Conservation (phyloP, 768 basidiomycete species). For the Kwoniella dejecticola region DNA sequence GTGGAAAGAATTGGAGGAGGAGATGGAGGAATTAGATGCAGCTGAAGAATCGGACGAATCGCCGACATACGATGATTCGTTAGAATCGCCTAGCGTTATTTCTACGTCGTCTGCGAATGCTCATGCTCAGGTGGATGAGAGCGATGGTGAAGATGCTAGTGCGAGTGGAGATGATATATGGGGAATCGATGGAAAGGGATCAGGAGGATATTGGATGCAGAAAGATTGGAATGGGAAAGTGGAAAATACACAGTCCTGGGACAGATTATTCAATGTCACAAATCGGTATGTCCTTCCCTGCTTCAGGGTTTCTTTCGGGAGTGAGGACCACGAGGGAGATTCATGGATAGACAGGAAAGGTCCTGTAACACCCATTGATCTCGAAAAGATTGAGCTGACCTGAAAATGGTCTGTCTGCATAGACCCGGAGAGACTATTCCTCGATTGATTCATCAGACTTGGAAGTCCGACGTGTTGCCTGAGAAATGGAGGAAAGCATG, state of each 20-base stretch:
- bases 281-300: slow-evolving; percentile 51
- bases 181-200: slow-evolving; percentile 46
- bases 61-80: slow-evolving; percentile 14
- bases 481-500: slow-evolving; percentile 77
- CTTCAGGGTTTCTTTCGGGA: neutral
- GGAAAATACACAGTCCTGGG: slow-evolving; percentile 45
- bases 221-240: slow-evolving; percentile 52
- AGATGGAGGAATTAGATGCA: slow-evolving; percentile 26
- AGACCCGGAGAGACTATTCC: slow-evolving; percentile 80
- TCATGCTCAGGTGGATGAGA: neutral
- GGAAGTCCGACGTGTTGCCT: slow-evolving; percentile 89
- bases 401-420: neutral
- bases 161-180: slow-evolving; percentile 18
- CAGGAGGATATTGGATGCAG: slow-evolving; percentile 51
- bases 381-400: slow-evolving; percentile 7
- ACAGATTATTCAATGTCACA: slow-evolving; percentile 45
- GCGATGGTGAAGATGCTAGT: neutral
- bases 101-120: neutral
- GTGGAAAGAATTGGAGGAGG: slow-evolving; percentile 30
- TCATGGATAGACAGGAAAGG: too few species aligned
- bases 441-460: slow-evolving; percentile 94
- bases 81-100: too few species aligned
- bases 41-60: slow-evolving; percentile 21
- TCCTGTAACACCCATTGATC: slow-evolving; percentile 8
- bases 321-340: too few species aligned